Base-by-base conservation (phyloP, 1,284 basidiomycete genomes). In the Limonomyces culmigenus region DNA sequence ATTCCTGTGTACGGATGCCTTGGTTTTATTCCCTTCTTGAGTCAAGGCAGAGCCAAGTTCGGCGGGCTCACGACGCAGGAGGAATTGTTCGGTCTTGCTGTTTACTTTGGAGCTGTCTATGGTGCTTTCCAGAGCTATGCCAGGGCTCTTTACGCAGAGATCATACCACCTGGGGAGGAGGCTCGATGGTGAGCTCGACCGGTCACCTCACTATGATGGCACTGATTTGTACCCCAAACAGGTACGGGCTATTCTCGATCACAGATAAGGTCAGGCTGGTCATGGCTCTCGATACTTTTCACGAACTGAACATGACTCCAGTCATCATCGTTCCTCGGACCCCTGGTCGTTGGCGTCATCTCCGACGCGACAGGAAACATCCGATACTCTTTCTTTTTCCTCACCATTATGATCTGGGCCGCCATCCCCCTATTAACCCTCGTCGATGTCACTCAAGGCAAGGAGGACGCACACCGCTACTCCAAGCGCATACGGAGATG, bases 321-420 rank as follows among this genome's bases (percentile, higher is more conserved):
- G 74, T 86, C 83, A 12, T 78, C 75, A 39, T 87, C 83, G 6
- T 93, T 92, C 53, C 54, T 93, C n/a, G 87, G 87, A 0, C 87
- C 87, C 2, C 61, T 87, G 3, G 59, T 85, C 16, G 87, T 95
- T 1, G 88, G 87, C 0, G 45, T 88, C 29, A 84, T 95, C 33
- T 73, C 87, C 0, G 87, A 92, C 49, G 53, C 63, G 32, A 89
- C 85, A 0, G 87, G 87, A 2, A 85, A 92, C 52, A 89, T 93
- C 39, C 77, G 88, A 14, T 81, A 81, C 42, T 77, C 78, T 2
- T 95, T 95, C 54, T 74, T 87, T 50, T 88, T 95, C 60, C 68
- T 95, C 15, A 62, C 84, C 2, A 45, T 62, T 33, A 83, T 93
- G 75, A 62, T 95, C 10, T 74, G 81, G 62, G 43, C 71, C 0